A percentile compares a stretch with the other conserved stretches of the same genome.
Conservation (phyloP, 176 grass and related monocot species). For the Elaeis guineensis region DNA sequence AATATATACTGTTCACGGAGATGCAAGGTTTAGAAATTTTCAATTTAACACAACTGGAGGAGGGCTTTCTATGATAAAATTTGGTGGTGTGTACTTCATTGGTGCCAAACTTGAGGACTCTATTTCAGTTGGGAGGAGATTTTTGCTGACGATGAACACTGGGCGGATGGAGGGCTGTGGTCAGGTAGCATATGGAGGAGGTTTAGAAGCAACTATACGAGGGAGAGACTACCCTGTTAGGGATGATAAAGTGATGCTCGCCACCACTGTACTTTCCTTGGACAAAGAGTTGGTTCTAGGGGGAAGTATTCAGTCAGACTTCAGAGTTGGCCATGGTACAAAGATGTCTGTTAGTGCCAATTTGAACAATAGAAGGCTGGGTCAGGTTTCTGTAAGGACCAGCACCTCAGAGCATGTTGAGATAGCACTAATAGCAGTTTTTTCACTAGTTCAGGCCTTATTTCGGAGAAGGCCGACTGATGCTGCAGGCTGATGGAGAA, state of each 20-base stretch:
- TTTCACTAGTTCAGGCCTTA: slow-evolving; percentile 58
- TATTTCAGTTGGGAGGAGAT: slow-evolving; percentile 34
- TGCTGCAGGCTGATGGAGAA: slow-evolving; percentile 14
- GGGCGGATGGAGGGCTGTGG: slow-evolving; percentile 62
- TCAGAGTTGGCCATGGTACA: slow-evolving; percentile 38
- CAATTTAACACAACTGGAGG: slow-evolving; percentile 55
- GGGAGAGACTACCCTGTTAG: slow-evolving; percentile 81
- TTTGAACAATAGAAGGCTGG: slow-evolving; percentile 73
- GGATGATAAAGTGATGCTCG: slow-evolving; percentile 45
- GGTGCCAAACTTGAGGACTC: slow-evolving; percentile 74
- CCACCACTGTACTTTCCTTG: slow-evolving; percentile 39
- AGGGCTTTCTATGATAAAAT: slow-evolving; percentile 72
- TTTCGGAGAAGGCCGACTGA: slow-evolving; percentile 44
- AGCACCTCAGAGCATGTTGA: slow-evolving; percentile 64
- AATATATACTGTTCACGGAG: slow-evolving; percentile 55
- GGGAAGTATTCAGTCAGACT: slow-evolving; percentile 60
- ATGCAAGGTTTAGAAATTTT: slow-evolving; percentile 47
- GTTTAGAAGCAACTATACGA: slow-evolving; percentile 49
- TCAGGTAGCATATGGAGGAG: slow-evolving; percentile 59
- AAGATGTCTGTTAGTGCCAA: slow-evolving; percentile 64
- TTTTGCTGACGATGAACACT: slow-evolving; percentile 29
- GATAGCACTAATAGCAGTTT: slow-evolving; percentile 46
- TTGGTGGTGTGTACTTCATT: slow-evolving; percentile 49
- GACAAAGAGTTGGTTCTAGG: slow-evolving; percentile 59
- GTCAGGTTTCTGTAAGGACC: slow-evolving; percentile 48